Base-by-base conservation (phyloP, 108 stramenopile genomes). In the Pseudonitzschia pungens region DNA sequence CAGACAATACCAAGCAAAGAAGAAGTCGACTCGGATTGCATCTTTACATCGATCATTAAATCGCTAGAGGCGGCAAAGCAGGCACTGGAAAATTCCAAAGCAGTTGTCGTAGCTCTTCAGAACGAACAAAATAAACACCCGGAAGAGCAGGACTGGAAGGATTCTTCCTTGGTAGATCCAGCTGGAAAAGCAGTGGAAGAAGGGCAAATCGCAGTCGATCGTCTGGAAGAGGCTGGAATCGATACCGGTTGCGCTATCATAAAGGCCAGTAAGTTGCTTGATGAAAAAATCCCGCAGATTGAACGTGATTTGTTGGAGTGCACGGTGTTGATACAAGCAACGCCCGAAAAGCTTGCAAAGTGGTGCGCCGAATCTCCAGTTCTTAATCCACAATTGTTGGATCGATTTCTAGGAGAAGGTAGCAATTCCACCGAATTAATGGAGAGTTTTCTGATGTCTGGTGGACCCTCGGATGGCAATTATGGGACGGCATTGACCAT, bases 381-480 rank as follows among this genome's bases (percentile, higher is more conserved):
- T 1, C 15, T 31, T 0, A 50, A 74, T 56, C 31, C 24, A 36
- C 24, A n/a, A 28, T 22, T 79, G 15, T 28, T 79, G 32, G 78
- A 74, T 32, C 22, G 18, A 27, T 79, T 73, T 48, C 29, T 79
- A 20, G 43, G 27, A 40, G 42, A 70, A 21, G 21, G 31, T 0
- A 64, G 70, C 16, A 26, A 26, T 55, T 22, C 24, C 4, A 22
- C 54, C 2, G 9, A 2, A 26, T 70, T 68, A 29, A 79, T 79
- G 78, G 73, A 70, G 40, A 42, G 26, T 21, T 68, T 79, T 32
- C 45, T 79, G 1, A 20, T 55, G 27, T 33, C 29, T 8, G 78
- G 78, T n/a, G 78, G 78, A 2, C 71, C 78, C 9, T 64, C 73
- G 21, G 54, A 73, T 43, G 78, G 78, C 8, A 69, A 79, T 48